Evolutionary conservation across 2,329 filamentous ascomycete genomes (phyloP).

Genomic region (Fusarium sp.): DNA sequence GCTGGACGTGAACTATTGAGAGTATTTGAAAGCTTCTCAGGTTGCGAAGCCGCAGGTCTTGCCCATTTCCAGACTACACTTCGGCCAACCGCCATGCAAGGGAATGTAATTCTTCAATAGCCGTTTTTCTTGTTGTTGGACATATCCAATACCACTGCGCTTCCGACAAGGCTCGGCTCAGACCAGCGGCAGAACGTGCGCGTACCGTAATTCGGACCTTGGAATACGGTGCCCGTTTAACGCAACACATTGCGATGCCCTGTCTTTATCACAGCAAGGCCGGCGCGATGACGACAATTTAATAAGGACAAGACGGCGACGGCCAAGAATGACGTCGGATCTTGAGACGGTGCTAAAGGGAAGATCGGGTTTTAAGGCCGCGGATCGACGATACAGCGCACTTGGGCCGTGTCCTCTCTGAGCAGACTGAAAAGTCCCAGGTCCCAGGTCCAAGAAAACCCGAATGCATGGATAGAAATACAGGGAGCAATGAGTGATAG

Average conservation of each 20-base stretch:
- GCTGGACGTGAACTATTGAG: conserved; percentile 11
- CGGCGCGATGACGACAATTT: conserved; percentile 40
- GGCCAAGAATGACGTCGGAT: conserved; percentile 47
- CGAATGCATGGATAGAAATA: conserved; percentile 8
- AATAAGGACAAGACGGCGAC: conserved; percentile 31
- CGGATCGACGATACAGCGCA: conserved; percentile 46
- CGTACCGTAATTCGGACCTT: conserved; percentile 5
- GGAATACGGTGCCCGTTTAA: conserved; percentile 9
- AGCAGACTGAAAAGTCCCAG: conserved; percentile 2
- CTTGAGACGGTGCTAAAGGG: conserved; percentile 32
- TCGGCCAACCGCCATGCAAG: not conserved
- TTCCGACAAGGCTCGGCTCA: conserved; percentile 38
- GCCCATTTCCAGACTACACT: conserved; percentile 6
- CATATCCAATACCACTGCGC: not conserved
- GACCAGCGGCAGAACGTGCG: conserved; percentile 31
- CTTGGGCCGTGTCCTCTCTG: conserved; percentile 19
- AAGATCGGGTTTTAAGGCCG: conserved; percentile 46
- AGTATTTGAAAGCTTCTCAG: conserved; percentile 1
- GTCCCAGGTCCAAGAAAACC: conserved; percentile 13
- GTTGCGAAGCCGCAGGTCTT: conserved; percentile 9
- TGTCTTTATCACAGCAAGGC: conserved; percentile 28
- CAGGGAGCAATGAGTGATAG: conserved; percentile 10
- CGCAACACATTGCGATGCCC: conserved; percentile 16
- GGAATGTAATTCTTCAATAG: conserved; percentile 20
- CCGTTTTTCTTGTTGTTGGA: conserved; percentile 2